Conservation (phyloP, 2,329 filamentous ascomycete species). For the Sporothrix brasiliensis region DNA sequence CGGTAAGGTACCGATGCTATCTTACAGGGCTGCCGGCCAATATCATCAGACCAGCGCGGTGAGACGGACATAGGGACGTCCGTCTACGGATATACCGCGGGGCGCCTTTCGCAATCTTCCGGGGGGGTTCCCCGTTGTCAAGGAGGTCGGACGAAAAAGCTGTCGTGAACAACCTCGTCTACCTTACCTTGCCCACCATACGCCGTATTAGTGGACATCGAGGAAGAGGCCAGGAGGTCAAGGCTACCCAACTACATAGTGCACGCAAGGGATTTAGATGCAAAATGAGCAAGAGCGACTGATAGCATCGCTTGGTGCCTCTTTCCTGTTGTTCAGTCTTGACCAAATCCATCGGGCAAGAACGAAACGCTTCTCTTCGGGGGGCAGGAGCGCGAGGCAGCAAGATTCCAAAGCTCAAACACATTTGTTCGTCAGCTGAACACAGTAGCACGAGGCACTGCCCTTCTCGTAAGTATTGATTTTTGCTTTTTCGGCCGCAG, state of each 20-base stretch:
- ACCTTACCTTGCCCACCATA: background rate
- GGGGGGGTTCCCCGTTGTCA: background rate
- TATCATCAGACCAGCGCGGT: background rate
- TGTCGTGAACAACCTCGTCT: background rate
- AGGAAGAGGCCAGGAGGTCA: too few relatives aligned
- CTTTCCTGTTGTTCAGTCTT: background rate
- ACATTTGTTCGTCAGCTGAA: conserved; percentile 2
- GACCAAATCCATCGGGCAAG: background rate
- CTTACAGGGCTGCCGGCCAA: conserved; percentile 11
- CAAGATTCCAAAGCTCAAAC: background rate
- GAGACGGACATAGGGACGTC: background rate
- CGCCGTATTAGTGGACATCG: background rate
- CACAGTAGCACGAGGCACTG: conserved; percentile 8
- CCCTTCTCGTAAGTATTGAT: background rate
- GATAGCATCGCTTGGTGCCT: background rate
- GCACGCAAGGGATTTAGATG: background rate
- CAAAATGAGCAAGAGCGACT: conserved; percentile 16
- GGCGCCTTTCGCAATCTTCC: conserved; percentile 7
- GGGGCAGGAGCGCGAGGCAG: conserved; percentile 12
- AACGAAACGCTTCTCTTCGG: background rate
- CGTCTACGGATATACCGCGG: background rate
- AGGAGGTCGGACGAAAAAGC: background rate
- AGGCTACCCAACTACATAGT: background rate
- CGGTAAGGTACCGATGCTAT: background rate
- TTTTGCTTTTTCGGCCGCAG: conserved; percentile 10